These are phyloP conservation scores for Russula olivacea DNA, from an alignment of 768 basidiomycete genomes.

Conservation along the genomic window DNA sequence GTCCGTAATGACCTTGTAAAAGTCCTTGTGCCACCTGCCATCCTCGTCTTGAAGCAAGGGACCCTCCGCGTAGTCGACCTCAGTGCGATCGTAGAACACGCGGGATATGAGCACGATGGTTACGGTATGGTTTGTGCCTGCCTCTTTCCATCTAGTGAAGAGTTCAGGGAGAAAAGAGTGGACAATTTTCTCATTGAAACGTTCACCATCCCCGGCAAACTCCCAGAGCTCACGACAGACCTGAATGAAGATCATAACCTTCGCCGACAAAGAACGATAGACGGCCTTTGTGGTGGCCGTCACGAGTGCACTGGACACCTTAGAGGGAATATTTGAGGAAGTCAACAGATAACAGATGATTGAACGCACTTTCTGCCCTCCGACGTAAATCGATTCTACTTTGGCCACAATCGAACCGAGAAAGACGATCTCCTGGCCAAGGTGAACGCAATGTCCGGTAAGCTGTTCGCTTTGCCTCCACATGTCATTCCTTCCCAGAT, in stretches of 20 bases:
- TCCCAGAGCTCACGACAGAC: constrained; percentile 96
- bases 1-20: constrained; percentile 93
- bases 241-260: constrained; percentile 91
- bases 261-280: constrained; percentile 86
- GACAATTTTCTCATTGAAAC: constrained; percentile 95
- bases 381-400: constrained; percentile 71
- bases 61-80: constrained; percentile 77
- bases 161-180: constrained; percentile 92
- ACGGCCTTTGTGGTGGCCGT: constrained; percentile 81
- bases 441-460: constrained; percentile 73
- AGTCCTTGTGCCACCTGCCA: constrained; percentile 86
- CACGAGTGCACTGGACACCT: constrained; percentile 81
- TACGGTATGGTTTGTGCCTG: constrained; percentile 86
- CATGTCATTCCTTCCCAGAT: constrained; percentile 94
- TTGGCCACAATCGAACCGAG: constrained; percentile 78
- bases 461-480: constrained; percentile 86
- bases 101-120: constrained; percentile 93
- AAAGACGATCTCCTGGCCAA: constrained; percentile 80
- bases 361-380: constrained; percentile 50
- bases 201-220: constrained; percentile 92
- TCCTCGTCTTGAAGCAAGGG: constrained; percentile 72
- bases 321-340: background rate
- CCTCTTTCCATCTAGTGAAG: constrained; percentile 77
- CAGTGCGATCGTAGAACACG: constrained; percentile 78
- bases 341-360: background rate